A percentile compares a stretch with the other conserved stretches of the same genome.
Conservation (phyloP, 75 land plant genomes). For the Sequoia sempervirens region DNA sequence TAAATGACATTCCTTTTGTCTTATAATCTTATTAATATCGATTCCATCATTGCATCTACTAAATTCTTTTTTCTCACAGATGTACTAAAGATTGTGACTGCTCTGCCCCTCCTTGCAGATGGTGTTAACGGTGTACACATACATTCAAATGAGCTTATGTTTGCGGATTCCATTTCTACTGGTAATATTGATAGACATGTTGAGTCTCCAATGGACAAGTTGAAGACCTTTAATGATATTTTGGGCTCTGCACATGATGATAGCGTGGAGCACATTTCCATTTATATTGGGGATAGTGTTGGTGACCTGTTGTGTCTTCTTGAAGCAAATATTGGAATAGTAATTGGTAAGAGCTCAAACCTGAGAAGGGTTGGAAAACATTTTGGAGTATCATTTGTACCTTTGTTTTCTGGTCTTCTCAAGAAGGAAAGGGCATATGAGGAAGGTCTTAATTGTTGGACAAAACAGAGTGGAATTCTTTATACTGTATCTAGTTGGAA, state of each 20-base stretch:
- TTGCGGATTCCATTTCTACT: slow-evolving; percentile 47
- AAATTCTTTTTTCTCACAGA: neutral
- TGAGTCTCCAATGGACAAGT: slow-evolving; percentile 84
- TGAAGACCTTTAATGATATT: slow-evolving; percentile 37
- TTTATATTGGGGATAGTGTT: slow-evolving; percentile 87
- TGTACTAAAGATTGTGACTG: neutral
- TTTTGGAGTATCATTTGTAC: slow-evolving; percentile 73
- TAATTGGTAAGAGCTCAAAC: slow-evolving; percentile 69
- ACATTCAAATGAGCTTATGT: slow-evolving; percentile 77
- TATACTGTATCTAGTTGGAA: slow-evolving; percentile 11
- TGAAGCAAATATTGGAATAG: slow-evolving; percentile 84
- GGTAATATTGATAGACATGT: slow-evolving; percentile 62
- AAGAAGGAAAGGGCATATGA: slow-evolving; percentile 36
- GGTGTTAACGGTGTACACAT: slow-evolving; percentile 36
- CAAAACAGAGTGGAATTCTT: slow-evolving; percentile 7
- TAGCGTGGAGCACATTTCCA: slow-evolving; percentile 31
- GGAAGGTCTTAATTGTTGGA: slow-evolving; percentile 14
- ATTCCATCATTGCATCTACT: neutral
- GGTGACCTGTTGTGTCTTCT: slow-evolving; percentile 92
- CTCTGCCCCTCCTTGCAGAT: slow-evolving; percentile 32
- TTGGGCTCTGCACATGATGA: slow-evolving; percentile 9
- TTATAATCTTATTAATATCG: neutral
- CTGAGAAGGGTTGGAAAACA: slow-evolving; percentile 55
- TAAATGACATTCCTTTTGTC: neutral
- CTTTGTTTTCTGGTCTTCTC: slow-evolving; percentile 52